Percentiles rank a stretch among this genome's conserved stretches.
Conservation (phyloP, 352 stramenopile genomes). For the Blastocystis sp. region DNA sequence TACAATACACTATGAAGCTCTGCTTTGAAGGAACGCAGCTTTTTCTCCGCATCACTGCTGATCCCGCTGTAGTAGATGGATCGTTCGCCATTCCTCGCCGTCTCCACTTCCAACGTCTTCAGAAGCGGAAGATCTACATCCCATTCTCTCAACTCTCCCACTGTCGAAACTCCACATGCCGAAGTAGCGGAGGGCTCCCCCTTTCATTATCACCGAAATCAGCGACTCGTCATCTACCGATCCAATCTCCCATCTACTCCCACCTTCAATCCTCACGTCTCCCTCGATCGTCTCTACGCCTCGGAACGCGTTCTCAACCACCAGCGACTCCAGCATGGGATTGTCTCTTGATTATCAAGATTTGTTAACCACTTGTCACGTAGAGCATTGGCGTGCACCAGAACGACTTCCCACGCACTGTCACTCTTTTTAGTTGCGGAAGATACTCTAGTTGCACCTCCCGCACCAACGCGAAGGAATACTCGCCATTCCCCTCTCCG, state of each 20-base stretch:
- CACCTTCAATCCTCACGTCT: background rate
- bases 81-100: background rate
- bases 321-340: background rate
- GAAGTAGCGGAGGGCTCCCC: background rate
- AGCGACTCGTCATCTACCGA: background rate
- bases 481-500: background rate
- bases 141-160: background rate
- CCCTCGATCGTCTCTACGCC: background rate
- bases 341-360: background rate
- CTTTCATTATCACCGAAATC: background rate
- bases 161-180: background rate
- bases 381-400: background rate
- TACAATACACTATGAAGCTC: background rate
- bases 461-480: background rate
- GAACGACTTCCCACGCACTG: background rate
- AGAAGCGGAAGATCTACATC: background rate
- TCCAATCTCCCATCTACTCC: background rate
- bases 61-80: background rate
- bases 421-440: no score
- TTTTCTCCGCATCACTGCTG: background rate
- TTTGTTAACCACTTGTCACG: background rate
- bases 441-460: background rate
- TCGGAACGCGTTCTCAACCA: background rate
- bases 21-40: no score
- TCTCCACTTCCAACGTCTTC: background rate